phyloP scores from a whole-genome alignment of 2,329 filamentous ascomycete species.

The Dothidotthia symphoricarpi region DNA sequence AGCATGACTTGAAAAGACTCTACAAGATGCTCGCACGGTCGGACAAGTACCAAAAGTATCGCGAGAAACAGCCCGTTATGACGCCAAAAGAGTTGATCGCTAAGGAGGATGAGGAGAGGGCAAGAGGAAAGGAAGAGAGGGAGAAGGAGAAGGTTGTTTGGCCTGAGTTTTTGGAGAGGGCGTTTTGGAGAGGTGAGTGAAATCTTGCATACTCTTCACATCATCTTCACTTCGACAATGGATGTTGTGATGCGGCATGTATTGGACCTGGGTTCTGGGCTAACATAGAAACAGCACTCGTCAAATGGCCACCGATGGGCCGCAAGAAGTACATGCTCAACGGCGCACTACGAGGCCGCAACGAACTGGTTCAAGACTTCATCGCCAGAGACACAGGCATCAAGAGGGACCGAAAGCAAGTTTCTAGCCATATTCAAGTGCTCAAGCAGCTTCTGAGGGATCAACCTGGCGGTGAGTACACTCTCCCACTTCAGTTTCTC shows the following conservation, averaged over 20 bases:
- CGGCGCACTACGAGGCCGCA: conserved; percentile 57
- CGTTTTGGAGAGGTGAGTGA: conserved; percentile 49
- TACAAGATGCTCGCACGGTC: conserved; percentile 33
- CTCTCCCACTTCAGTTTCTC: background rate
- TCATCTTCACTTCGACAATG: background rate
- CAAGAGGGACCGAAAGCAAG: conserved; percentile 56
- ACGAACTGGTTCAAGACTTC: conserved; percentile 61
- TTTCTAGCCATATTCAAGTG: conserved; percentile 64
- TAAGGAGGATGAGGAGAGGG: conserved; percentile 17
- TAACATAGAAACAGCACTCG: conserved; percentile 23
- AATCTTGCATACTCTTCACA: conserved; percentile 1
- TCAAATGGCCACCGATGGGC: conserved; percentile 59
- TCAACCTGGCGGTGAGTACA: conserved; percentile 52
- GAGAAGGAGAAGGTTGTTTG: conserved; percentile 43
- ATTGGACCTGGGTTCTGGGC: background rate
- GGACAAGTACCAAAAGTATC: conserved; percentile 49
- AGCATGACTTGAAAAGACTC: conserved; percentile 29
- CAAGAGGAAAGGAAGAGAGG: conserved; percentile 14
- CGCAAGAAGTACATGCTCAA: conserved; percentile 51
- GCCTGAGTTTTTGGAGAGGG: conserved; percentile 49
- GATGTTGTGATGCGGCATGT: no score
- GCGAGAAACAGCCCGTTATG: conserved; percentile 40
- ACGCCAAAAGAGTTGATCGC: conserved; percentile 18
- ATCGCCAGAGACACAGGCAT: conserved; percentile 57
- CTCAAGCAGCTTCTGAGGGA: conserved; percentile 56